phyloP scores from a whole-genome alignment of 768 basidiomycete genomes.

The Amyloporia xantha region DNA sequence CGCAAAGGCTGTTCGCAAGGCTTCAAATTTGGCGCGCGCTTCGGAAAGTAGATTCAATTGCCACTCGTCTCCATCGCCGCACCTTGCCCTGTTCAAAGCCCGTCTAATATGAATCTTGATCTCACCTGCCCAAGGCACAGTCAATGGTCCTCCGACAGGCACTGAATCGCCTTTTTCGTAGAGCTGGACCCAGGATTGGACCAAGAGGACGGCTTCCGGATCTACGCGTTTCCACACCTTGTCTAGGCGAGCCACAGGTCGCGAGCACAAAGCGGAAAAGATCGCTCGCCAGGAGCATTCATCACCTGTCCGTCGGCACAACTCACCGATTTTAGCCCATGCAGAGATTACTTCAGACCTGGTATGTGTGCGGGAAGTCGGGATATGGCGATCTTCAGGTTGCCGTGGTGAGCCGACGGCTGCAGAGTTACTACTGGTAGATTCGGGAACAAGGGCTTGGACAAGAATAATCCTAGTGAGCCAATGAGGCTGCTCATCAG shows the following conservation, averaged over 20 bases:
- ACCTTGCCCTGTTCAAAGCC: constrained; percentile 40
- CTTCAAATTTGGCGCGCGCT: constrained; percentile 45
- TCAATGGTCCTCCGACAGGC: constrained; percentile 36
- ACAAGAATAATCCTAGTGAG: constrained; percentile 65
- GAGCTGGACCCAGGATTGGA: constrained; percentile 64
- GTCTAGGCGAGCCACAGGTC: constrained; percentile 68
- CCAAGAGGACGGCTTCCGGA: constrained; percentile 42
- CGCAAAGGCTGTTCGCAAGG: constrained; percentile 41
- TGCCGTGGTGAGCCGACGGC: constrained; percentile 19
- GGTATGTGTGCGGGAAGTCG: constrained; percentile 56
- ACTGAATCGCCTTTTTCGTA: constrained; percentile 29
- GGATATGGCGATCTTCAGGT: constrained; percentile 20
- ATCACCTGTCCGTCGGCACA: constrained; percentile 66
- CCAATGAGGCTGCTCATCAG: constrained; percentile 72
- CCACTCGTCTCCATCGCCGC: constrained; percentile 39
- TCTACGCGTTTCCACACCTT: constrained; percentile 80
- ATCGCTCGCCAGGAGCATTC: constrained; percentile 79
- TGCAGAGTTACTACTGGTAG: constrained; percentile 27
- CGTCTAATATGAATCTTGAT: constrained; percentile 39
- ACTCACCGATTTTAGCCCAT: constrained; percentile 71
- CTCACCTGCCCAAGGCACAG: constrained; percentile 69
- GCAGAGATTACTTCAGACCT: constrained; percentile 66
- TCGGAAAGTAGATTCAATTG: constrained; percentile 32
- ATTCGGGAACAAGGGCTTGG: constrained; percentile 63
- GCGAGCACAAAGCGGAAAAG: constrained; percentile 58